These are phyloP conservation scores for Hyaloscypha hepaticicola DNA, from an alignment of 495 filamentous ascomycete genomes.

Conservation along the genomic window DNA sequence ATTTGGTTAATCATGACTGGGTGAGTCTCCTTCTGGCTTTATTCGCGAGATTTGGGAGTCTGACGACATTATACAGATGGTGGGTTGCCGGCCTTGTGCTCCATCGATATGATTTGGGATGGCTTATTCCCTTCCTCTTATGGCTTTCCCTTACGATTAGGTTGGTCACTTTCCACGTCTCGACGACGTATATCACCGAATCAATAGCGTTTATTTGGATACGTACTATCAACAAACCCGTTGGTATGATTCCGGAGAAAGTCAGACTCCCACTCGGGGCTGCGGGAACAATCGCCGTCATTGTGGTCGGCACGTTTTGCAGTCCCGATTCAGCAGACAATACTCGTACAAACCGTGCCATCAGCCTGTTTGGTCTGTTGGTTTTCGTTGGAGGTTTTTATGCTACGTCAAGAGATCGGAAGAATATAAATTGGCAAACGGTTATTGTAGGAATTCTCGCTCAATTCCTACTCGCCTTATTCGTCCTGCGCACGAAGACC, in stretches of 20 bases:
- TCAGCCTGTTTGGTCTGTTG: conserved; percentile 76
- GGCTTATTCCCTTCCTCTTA: conserved; percentile 82
- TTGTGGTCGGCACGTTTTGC: conserved; percentile 75
- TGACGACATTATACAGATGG: conserved; percentile 68
- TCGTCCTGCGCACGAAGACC: conserved; percentile 75
- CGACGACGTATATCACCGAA: conserved; percentile 59
- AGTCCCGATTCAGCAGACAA: conserved; percentile 73
- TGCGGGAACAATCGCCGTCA: conserved; percentile 59
- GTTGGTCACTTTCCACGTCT: conserved; percentile 70
- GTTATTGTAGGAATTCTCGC: conserved; percentile 85
- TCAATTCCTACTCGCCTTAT: conserved; percentile 85
- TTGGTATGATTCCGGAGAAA: conserved; percentile 58
- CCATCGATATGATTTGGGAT: conserved; percentile 70
- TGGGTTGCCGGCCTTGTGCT: conserved; percentile 81
- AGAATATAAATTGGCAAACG: conserved; percentile 72
- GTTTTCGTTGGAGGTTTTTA: conserved; percentile 70
- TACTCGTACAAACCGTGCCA: conserved; percentile 71
- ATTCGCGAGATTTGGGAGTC: too few relatives aligned
- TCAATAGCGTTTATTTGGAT: conserved; percentile 68
- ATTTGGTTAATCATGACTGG: conserved; percentile 60
- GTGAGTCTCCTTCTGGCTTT: conserved; percentile 39
- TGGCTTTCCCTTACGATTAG: conserved; percentile 75
- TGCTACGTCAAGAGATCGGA: conserved; percentile 67
- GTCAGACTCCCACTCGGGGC: conserved; percentile 61
- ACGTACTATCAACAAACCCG: conserved; percentile 45